These are phyloP conservation scores for Xylariaceae sp. DNA, from an alignment of 2,329 filamentous ascomycete genomes.

Conservation along the genomic window DNA sequence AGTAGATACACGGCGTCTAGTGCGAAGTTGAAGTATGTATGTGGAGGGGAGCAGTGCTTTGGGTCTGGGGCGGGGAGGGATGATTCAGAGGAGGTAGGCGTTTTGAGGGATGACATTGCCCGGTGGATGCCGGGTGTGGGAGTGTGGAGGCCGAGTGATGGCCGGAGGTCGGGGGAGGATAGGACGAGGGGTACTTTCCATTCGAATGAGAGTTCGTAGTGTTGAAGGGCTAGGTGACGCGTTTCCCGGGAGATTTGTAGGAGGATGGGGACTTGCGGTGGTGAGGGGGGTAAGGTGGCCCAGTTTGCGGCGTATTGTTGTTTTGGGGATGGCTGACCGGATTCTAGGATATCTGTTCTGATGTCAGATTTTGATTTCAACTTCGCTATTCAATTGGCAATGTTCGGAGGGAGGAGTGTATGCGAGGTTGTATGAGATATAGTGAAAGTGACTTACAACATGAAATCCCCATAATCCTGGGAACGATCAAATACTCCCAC, in stretches of 20 bases:
- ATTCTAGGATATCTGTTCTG: background rate
- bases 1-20: constrained; percentile 44
- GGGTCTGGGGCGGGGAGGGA: background rate
- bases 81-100: background rate
- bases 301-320: constrained; percentile 10
- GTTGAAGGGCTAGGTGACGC: constrained; percentile 36
- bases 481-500: constrained; percentile 42
- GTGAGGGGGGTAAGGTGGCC: constrained; percentile 17
- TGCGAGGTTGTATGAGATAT: background rate
- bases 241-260: constrained; percentile 43
- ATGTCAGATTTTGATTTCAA: background rate
- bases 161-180: constrained; percentile 7
- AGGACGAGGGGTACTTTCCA: constrained; percentile 44
- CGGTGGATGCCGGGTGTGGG: background rate
- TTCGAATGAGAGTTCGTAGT: constrained; percentile 44
- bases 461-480: constrained; percentile 42
- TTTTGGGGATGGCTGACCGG: background rate
- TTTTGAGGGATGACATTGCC: background rate
- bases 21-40: constrained; percentile 46
- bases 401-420: background rate
- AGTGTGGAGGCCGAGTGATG: constrained; percentile 8
- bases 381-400: background rate
- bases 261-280: constrained; percentile 37
- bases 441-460: constrained; percentile 35
- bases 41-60: constrained; percentile 33